Conservation (phyloP, 1,284 basidiomycete genomes). For the Tremellales sp. region DNA sequence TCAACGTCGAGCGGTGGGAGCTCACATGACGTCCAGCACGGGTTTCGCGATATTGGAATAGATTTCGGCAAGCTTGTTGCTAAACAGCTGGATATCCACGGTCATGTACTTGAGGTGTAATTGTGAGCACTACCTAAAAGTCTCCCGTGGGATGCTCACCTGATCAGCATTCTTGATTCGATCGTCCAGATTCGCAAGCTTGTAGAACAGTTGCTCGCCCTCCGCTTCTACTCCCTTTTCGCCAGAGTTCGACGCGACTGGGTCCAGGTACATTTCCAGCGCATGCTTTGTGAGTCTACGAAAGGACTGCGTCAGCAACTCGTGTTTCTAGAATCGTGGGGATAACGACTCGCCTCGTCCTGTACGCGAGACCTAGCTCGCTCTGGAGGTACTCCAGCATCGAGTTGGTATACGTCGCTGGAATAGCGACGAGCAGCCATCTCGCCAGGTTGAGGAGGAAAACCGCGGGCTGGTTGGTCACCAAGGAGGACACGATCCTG, state of each 20-base stretch:
- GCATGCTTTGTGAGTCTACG: conserved; percentile 68
- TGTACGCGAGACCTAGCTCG: conserved; percentile 87
- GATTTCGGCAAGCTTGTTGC: conserved; percentile 83
- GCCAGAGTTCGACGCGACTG: conserved; percentile 51
- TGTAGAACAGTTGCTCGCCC: conserved; percentile 73
- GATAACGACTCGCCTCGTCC: conserved; percentile 59
- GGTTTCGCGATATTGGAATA: conserved; percentile 94
- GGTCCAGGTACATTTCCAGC: conserved; percentile 76
- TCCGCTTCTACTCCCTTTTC: conserved; percentile 14
- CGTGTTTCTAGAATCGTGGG: background rate
- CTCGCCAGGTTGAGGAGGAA: conserved; percentile 82
- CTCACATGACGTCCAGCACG: conserved; percentile 68
- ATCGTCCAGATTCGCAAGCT: conserved; percentile 87
- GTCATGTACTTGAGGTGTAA: conserved; percentile 58
- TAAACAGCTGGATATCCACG: conserved; percentile 92
- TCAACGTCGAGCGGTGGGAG: background rate
- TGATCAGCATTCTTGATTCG: conserved; percentile 96
- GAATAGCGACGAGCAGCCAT: conserved; percentile 92
- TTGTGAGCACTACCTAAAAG: background rate
- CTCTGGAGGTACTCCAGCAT: conserved; percentile 93
- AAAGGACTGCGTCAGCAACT: background rate
- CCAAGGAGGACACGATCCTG: conserved; percentile 90
- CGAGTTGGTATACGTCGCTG: conserved; percentile 94
- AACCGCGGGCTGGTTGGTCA: conserved; percentile 74
- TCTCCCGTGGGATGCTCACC: conserved; percentile 44